A percentile compares a stretch with the other conserved stretches of the same genome.
Conservation (phyloP, 2,329 filamentous ascomycete species). For the Aureobasidium sp. region DNA sequence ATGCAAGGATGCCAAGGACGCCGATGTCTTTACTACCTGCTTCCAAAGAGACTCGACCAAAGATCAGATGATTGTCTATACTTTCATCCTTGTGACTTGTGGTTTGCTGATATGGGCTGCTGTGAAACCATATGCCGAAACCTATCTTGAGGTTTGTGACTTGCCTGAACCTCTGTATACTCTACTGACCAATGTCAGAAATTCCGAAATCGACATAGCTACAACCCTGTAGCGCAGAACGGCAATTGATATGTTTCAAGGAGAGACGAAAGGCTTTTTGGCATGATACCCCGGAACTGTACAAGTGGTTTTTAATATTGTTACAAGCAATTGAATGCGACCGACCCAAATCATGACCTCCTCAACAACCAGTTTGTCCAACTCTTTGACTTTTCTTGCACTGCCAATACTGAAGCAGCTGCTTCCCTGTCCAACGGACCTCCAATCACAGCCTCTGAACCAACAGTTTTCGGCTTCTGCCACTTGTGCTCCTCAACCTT, state of each 20-base stretch:
- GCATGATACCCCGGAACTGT: conserved; percentile 12
- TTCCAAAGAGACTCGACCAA: conserved; percentile 62
- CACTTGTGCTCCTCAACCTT: conserved; percentile 16
- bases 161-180: conserved; percentile 10
- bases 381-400: conserved; percentile 31
- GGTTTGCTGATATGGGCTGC: conserved; percentile 53
- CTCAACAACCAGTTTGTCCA: conserved; percentile 39
- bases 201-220: conserved; percentile 40
- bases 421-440: conserved; percentile 40
- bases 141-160: conserved; percentile 45
- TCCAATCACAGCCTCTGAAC: conserved; percentile 21
- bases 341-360: conserved; percentile 15
- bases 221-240: conserved; percentile 36
- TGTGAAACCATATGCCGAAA: conserved; percentile 50
- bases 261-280: not conserved
- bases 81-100: conserved; percentile 57
- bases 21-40: conserved; percentile 58
- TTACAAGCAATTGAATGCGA: conserved; percentile 13
- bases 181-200: conserved; percentile 24
- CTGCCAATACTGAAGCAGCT: conserved; percentile 29
- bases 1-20: conserved; percentile 54
- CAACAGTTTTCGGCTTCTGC: conserved; percentile 12
- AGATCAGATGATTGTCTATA: conserved; percentile 56
- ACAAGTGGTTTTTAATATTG: conserved; percentile 10
- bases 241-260: conserved; percentile 8